Evolutionary conservation across 2,329 filamentous ascomycete species (phyloP).

Genomic region (Penicillium glabrum): DNA sequence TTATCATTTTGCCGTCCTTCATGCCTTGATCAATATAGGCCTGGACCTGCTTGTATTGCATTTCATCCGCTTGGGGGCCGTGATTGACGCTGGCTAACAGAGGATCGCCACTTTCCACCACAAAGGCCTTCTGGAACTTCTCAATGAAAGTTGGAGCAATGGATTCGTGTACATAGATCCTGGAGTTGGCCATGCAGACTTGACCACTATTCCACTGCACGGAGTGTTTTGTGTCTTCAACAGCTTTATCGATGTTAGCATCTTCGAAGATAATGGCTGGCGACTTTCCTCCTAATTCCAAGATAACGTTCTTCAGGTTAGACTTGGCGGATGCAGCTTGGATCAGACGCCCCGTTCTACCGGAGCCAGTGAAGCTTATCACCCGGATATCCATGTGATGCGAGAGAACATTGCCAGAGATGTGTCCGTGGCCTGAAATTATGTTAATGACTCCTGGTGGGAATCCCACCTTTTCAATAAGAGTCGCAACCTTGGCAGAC

Average conservation of each 20-base stretch:
- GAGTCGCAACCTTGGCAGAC: constrained; percentile 37
- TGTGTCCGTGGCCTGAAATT: constrained; percentile 72
- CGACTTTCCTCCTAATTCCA: constrained; percentile 65
- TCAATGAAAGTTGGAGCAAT: constrained; percentile 65
- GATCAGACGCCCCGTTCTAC: constrained; percentile 58
- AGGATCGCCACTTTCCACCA: constrained; percentile 45
- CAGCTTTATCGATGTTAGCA: constrained; percentile 63
- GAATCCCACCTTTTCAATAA: constrained; percentile 60
- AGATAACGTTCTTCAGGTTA: constrained; percentile 64
- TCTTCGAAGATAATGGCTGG: constrained; percentile 62
- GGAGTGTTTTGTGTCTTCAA: constrained; percentile 60
- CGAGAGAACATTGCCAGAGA: constrained; percentile 67
- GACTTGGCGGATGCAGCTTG: constrained; percentile 61
- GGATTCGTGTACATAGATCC: constrained; percentile 76
- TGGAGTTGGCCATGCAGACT: constrained; percentile 58
- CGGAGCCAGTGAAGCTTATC: constrained; percentile 62
- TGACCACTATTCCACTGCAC: constrained; percentile 59
- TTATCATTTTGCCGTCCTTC: constrained; percentile 62
- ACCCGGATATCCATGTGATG: constrained; percentile 64
- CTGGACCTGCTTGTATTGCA: constrained; percentile 87
- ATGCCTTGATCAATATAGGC: constrained; percentile 67
- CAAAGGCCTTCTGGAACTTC: constrained; percentile 41
- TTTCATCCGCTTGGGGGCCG: constrained; percentile 77
- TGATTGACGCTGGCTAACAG: constrained; percentile 68
- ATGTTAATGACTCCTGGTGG: constrained; percentile 61